Conservation (phyloP, 306 rosid genomes). For the Albizia julibrissin region DNA sequence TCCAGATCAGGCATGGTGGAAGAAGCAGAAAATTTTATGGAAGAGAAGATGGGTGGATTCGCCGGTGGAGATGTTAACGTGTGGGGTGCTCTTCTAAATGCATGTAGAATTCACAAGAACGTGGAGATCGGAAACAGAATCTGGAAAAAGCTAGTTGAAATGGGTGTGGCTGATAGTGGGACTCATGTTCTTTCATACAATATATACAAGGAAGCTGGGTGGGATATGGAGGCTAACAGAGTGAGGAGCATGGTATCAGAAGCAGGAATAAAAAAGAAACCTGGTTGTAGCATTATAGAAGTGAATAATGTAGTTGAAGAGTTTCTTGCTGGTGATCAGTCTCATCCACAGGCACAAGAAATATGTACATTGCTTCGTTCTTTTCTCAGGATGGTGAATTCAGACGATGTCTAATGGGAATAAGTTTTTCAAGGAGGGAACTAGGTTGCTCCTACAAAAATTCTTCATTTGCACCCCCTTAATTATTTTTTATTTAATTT, state of each 20-base stretch:
- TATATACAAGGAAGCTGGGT: constrained; percentile 72
- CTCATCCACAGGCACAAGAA: constrained; percentile 69
- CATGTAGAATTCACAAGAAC: constrained; percentile 72
- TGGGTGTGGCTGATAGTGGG: constrained; percentile 64
- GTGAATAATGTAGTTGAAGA: constrained; percentile 71
- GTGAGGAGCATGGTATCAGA: constrained; percentile 55
- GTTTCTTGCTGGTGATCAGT: constrained; percentile 72
- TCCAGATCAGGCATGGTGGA: constrained; percentile 20
- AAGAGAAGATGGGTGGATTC: constrained; percentile 78
- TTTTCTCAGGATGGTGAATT: constrained; percentile 38
- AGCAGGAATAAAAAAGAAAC: constrained; percentile 65
- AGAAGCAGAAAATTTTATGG: constrained; percentile 60
- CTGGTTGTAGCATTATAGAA: constrained; percentile 85
- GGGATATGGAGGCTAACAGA: constrained; percentile 71
- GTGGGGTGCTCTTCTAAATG: constrained; percentile 79
- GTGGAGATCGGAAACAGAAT: constrained; percentile 62
- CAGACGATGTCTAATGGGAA: constrained; percentile 23
- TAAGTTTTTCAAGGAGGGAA: neutral
- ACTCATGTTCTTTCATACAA: constrained; percentile 74
- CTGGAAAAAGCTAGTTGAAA: constrained; percentile 65
- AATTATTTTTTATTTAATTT: neutral
- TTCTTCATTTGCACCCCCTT: neutral
- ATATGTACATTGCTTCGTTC: constrained; percentile 61
- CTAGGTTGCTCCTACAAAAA: neutral
- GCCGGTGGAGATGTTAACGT: constrained; percentile 58